phyloP scores from a whole-genome alignment of 2,329 filamentous ascomycete species.

The Neodidymelliopsis sp. region DNA sequence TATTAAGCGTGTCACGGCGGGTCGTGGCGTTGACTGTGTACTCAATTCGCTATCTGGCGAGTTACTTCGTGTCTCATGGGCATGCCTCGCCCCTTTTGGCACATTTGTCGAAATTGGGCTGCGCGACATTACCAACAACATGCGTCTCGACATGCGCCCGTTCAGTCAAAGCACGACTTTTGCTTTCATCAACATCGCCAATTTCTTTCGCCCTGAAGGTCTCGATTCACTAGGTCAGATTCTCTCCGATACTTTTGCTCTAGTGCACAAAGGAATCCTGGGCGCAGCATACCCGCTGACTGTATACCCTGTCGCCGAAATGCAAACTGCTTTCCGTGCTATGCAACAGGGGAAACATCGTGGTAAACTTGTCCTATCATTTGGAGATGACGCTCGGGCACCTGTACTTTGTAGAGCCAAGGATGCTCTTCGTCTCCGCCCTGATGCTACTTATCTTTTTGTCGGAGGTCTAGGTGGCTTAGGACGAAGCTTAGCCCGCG shows the following conservation, averaged over 20 bases:
- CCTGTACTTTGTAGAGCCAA: background rate
- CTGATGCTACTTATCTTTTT: slow-evolving; percentile 25
- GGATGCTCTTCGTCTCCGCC: background rate
- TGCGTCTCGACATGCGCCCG: slow-evolving; percentile 25
- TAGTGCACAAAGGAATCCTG: background rate
- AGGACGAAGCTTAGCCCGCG: slow-evolving; percentile 18
- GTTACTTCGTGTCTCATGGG: slow-evolving; percentile 50
- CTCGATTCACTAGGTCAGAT: background rate
- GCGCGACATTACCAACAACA: background rate
- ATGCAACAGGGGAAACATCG: background rate
- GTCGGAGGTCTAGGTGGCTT: slow-evolving; percentile 35
- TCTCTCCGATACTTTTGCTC: background rate
- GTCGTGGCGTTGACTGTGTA: slow-evolving; percentile 42
- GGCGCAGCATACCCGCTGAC: background rate
- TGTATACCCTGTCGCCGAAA: background rate
- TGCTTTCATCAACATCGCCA: slow-evolving; percentile 39
- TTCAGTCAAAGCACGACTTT: slow-evolving; percentile 23
- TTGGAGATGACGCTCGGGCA: background rate
- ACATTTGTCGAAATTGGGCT: slow-evolving; percentile 26
- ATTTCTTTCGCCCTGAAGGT: background rate
- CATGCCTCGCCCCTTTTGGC: slow-evolving; percentile 52
- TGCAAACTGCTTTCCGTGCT: background rate
- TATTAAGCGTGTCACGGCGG: slow-evolving; percentile 17
- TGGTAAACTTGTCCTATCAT: background rate
- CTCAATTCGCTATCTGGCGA: slow-evolving; percentile 39